Conservation (phyloP, 148 eudicot species). For the Chenopodium suecicum region DNA sequence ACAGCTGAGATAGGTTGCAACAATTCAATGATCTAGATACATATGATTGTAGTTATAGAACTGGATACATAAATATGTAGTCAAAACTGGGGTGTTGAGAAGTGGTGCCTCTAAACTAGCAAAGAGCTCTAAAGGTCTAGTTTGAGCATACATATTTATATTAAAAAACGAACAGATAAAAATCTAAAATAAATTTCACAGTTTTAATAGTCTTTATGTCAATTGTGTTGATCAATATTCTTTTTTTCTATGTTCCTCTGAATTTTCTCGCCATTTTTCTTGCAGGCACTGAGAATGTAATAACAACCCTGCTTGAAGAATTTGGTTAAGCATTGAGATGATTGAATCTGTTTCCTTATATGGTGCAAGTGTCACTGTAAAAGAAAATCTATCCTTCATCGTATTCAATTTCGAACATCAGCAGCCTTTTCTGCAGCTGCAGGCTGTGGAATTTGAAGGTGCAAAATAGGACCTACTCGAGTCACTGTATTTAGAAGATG, state of each 20-base stretch:
- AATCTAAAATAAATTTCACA: not conserved
- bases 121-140: not conserved
- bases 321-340: conserved; percentile 19
- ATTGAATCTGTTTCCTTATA: conserved; percentile 3
- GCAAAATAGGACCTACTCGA: not conserved
- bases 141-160: not conserved
- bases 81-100: not conserved
- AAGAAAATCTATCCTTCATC: conserved; percentile 1
- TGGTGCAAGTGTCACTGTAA: not conserved
- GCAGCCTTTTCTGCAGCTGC: not conserved
- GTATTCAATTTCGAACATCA: conserved; percentile 2
- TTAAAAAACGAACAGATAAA: not conserved
- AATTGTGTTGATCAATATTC: not conserved
- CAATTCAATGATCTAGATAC: not conserved
- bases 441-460: not conserved
- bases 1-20: not conserved
- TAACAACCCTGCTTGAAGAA: conserved; percentile 45
- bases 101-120: not conserved
- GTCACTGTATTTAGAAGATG: conserved; percentile 33
- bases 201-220: not conserved
- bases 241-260: not conserved
- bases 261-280: conserved; percentile 7
- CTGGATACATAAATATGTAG: no score
- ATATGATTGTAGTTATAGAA: not conserved
- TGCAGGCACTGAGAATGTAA: conserved; percentile 45